Conservation (phyloP, 1,284 basidiomycete genomes). For the Boletus mariae region DNA sequence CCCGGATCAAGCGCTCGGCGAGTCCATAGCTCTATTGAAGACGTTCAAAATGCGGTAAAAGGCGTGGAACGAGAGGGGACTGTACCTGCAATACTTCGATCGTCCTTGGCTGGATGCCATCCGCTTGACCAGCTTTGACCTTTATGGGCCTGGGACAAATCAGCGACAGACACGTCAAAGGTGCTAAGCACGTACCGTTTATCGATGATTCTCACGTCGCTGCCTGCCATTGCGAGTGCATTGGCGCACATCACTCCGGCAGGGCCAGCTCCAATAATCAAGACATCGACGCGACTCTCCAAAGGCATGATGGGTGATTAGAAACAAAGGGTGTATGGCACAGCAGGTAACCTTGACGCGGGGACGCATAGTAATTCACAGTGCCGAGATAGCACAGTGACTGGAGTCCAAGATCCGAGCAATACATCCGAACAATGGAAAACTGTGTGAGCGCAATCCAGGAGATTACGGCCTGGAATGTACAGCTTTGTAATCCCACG, state of each 20-base stretch:
- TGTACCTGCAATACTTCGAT: constrained; percentile 71
- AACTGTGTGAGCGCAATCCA: too few relatives aligned
- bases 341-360: too few relatives aligned
- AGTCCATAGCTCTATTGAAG: constrained; percentile 64
- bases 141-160: constrained; percentile 44
- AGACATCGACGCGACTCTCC: constrained; percentile 47
- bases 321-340: background rate
- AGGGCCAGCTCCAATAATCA: constrained; percentile 56
- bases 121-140: constrained; percentile 69
- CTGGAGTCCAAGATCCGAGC: background rate
- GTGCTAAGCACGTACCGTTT: constrained; percentile 44
- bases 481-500: background rate
- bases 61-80: background rate
- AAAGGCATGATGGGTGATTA: constrained; percentile 10
- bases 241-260: constrained; percentile 63
- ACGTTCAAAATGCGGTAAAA: background rate
- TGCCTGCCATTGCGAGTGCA: constrained; percentile 55
- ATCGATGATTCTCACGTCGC: constrained; percentile 65
- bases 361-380: background rate
- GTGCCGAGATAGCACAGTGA: background rate
- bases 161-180: background rate
- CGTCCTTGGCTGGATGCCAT: constrained; percentile 75
- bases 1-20: constrained; percentile 55
- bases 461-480: background rate
- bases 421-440: background rate